A percentile compares a stretch with the other conserved stretches of the same genome.
phyloP scores from a whole-genome alignment of 768 basidiomycete genomes.

The Kwoniella botswanensis region DNA sequence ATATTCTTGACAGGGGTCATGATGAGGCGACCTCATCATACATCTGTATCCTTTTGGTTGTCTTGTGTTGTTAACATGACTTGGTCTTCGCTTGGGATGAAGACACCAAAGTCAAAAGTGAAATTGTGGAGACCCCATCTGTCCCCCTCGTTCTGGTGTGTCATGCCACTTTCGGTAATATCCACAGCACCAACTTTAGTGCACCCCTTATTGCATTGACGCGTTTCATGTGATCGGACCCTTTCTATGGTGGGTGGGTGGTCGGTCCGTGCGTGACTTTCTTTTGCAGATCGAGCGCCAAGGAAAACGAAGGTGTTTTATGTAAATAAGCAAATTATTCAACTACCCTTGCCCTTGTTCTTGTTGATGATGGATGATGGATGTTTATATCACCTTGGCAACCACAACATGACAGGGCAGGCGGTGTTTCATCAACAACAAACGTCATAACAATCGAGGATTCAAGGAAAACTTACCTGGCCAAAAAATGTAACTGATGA shows the following conservation, averaged over 20 bases:
- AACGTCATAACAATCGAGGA: conserved; percentile 1
- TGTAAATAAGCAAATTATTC: neutral
- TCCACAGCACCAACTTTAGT: neutral
- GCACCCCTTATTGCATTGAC: neutral
- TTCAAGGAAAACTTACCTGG: neutral
- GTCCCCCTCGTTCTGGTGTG: neutral
- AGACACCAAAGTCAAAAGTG: too few relatives aligned
- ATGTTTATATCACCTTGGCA: conserved; percentile 18
- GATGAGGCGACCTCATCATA: neutral
- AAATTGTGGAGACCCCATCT: neutral
- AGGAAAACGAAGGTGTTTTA: neutral
- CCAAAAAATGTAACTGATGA: neutral
- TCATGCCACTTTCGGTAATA: neutral
- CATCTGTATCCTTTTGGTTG: too few relatives aligned
- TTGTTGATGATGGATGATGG: neutral
- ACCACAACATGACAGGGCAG: neutral
- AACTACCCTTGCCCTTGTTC: conserved; percentile 10
- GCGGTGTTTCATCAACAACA: conserved; percentile 1
- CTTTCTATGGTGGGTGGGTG: conserved; percentile 7
- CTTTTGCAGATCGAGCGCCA: neutral
- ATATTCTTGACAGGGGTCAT: neutral
- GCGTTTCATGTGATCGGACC: conserved; percentile 15
- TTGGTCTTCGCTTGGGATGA: too few relatives aligned
- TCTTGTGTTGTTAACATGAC: too few relatives aligned
- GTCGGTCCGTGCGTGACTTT: conserved; percentile 14